phyloP scores from a whole-genome alignment of 1,284 basidiomycete species.

The Fomitopsis pinicola region DNA sequence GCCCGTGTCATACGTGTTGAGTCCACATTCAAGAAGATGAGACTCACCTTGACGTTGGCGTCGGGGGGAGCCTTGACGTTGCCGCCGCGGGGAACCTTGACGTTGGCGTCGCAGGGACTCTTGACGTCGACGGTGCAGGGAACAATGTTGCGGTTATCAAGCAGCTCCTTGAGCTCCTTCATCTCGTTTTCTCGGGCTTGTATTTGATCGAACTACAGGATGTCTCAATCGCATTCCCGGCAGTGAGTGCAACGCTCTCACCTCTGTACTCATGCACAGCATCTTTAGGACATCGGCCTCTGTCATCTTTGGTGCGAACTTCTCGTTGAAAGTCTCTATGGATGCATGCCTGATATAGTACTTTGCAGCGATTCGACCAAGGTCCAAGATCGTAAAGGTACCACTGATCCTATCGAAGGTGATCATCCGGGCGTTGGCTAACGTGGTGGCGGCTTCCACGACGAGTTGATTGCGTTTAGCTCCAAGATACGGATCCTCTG shows the following conservation, averaged over 20 bases:
- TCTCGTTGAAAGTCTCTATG: slow-evolving; percentile 86
- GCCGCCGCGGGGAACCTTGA: too few relatives aligned
- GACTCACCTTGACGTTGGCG: slow-evolving; percentile 59
- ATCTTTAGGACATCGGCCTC: slow-evolving; percentile 91
- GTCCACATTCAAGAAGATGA: background rate
- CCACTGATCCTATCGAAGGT: slow-evolving; percentile 63
- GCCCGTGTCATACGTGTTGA: background rate
- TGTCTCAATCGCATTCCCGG: background rate
- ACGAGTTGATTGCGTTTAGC: slow-evolving; percentile 76
- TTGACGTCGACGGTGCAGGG: slow-evolving; percentile 46
- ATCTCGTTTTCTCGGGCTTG: slow-evolving; percentile 90
- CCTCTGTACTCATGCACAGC: slow-evolving; percentile 90
- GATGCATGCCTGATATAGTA: slow-evolving; percentile 92
- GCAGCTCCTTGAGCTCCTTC: slow-evolving; percentile 76
- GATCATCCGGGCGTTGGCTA: slow-evolving; percentile 85
- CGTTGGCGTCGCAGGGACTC: too few relatives aligned
- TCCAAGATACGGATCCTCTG: slow-evolving; percentile 77
- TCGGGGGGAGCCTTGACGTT: too few relatives aligned
- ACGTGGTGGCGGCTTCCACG: slow-evolving; percentile 61
- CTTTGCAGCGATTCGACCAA: slow-evolving; percentile 93
- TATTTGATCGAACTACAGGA: slow-evolving; percentile 84
- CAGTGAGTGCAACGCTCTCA: slow-evolving; percentile 24
- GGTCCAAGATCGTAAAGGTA: slow-evolving; percentile 74
- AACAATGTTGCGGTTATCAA: slow-evolving; percentile 41
- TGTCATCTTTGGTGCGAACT: slow-evolving; percentile 83